Evolutionary conservation across 164 flowering plant species (phyloP), one percentile per base, ranked within the genome.

Genomic region (Hamamelis virginiana): DNA sequence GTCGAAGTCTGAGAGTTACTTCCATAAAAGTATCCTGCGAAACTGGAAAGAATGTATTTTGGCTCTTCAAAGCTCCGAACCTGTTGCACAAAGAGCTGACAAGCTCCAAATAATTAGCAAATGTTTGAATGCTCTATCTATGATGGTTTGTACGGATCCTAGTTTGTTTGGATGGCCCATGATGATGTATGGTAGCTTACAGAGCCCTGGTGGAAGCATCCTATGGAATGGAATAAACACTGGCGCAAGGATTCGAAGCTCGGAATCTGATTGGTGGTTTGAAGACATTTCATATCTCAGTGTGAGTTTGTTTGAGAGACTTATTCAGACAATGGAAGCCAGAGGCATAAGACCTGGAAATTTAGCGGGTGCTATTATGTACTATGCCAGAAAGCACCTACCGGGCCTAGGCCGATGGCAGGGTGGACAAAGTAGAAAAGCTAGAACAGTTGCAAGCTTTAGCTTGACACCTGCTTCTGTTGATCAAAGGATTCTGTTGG

Each of bases 121-220:
- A 80, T 90, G 89, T 71, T 46, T 89, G 64, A 75, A 82, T 75
- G 82, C 96, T 59, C 44, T 95, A 47, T 84, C 97, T 41, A 81
- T 83, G 83, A 92, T 91, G 97, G 90, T 83, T 22, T 95, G 90
- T 71, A 95, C 97, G 2, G 99, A 95, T 66, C 94, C 91, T 8
- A 88, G 87, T 78, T 81, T 95, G 69, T 95, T 92, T 83, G 98
- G 98, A 38, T 95, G 98, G 98, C 98, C 98, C 25, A 87, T 92
- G 97, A 83, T 78, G 90, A 88, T 91, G 94, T 91, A 95, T 76
- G 97, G 99, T 58, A 88, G 86, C 74, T 78, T 85, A 52, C 97
- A 91, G 72, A 95, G 99, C 79, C 99, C 99, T 48, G 97, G 97
- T 71, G 99, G 99, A 65, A 92, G 97, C 84, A 87, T 95, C 22